These are phyloP conservation scores for Canna indica DNA, from an alignment of 176 grass and related monocot species.

Conservation along the genomic window DNA sequence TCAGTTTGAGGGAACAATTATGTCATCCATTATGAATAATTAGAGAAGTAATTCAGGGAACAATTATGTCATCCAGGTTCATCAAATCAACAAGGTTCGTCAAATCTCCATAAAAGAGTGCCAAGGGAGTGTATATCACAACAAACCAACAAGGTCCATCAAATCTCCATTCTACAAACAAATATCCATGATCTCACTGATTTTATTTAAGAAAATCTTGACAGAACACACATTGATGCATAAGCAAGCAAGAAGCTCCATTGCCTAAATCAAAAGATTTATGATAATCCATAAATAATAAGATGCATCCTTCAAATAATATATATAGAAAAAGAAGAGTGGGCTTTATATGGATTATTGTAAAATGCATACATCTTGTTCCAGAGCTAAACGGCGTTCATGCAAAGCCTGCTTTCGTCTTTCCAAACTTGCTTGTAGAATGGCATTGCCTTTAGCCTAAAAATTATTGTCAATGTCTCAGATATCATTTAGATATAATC, in stretches of 20 bases:
- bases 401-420: slow-evolving; percentile 99
- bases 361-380: slow-evolving; percentile 84
- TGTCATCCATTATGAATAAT: no score
- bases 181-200: no score
- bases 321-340: neutral
- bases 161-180: no score
- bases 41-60: no score
- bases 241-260: neutral
- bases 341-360: neutral
- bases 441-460: slow-evolving; percentile 98
- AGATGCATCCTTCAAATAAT: neutral
- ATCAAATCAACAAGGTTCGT: no score
- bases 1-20: no score
- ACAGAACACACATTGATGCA: no score
- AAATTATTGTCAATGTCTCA: slow-evolving; percentile 15
- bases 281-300: neutral
- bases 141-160: no score
- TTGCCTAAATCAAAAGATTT: neutral
- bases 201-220: no score
- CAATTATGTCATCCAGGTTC: no score
- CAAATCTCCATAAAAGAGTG: no score
- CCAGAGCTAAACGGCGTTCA: slow-evolving; percentile 82
- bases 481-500: neutral
- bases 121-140: no score
- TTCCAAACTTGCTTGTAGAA: slow-evolving; percentile 96